Evolutionary conservation across 2,329 filamentous ascomycete genomes (phyloP), one percentile per base, ranked within the genome.

Genomic region (Fusarium sp.): DNA sequence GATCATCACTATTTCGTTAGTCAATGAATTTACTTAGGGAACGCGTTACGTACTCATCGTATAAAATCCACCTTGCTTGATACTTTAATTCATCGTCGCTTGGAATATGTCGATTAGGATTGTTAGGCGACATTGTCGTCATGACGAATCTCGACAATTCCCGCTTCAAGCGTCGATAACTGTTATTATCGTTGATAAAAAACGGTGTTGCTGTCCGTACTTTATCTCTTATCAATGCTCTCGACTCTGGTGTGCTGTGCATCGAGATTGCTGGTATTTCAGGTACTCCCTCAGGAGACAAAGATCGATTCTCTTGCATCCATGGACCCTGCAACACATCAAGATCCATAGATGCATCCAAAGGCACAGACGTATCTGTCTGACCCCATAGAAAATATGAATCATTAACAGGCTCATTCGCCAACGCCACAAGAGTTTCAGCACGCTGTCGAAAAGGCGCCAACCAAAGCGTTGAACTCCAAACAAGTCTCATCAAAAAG

Each of bases 111-210:
- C 63, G 59, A 8, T 73, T 73, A 3, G 70, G 70, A 26, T 73
- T 73, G 10, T 73, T 73, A 5, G 70, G 48, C 3, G 70, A 73
- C 63, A 73, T 68, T 17, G 70, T 73, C 2, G 70, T 73, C 18
- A 71, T 65, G 6, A 73, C 70, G 8, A 73, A 73, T 10, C 70
- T 49, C 0, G 70, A 73, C 1, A 73, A 18, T n/a, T 73, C 70
- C 6, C 52, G 30, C 1, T 73, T 68, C 1, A 73, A 41, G 15
- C 70, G 56, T 4, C 70, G 59, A 6, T 73, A 73, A 10, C 70
- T 73, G 18, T 73, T 73, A 23, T 71, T 73, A 11, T 73, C 70
- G 18, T 73, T 73, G 17, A 73, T 64, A 6, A 73, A 73, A 59
- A 73, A 73, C 6, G 70, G 70, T 0, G 63, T 65, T 6, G 64